Evolutionary conservation across 2,329 filamentous ascomycete genomes (phyloP).

Genomic region (Neonectria hederae): DNA sequence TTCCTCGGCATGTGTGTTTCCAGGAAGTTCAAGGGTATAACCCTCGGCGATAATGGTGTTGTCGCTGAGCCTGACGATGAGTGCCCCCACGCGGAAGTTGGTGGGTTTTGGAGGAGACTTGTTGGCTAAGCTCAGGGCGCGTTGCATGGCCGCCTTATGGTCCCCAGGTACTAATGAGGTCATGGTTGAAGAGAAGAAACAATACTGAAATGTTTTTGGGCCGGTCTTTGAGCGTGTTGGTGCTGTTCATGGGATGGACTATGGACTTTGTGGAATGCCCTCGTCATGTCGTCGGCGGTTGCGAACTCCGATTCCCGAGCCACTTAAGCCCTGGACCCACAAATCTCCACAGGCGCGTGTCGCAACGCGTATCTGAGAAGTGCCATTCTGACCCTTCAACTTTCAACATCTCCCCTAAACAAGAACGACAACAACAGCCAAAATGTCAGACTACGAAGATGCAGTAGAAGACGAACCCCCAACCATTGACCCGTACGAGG

Average conservation of each 20-base stretch:
- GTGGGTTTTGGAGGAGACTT: slow-evolving; percentile 86
- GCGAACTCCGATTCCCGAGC: slow-evolving; percentile 36
- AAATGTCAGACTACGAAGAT: slow-evolving; percentile 63
- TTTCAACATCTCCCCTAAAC: slow-evolving; percentile 17
- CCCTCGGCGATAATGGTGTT: slow-evolving; percentile 77
- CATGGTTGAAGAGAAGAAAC: slow-evolving; percentile 31
- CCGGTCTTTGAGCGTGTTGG: neutral
- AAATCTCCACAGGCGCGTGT: slow-evolving; percentile 30
- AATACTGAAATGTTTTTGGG: neutral
- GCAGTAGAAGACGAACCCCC: slow-evolving; percentile 67
- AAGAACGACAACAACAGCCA: slow-evolving; percentile 29
- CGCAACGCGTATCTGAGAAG: slow-evolving; percentile 32
- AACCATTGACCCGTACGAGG: slow-evolving; percentile 78
- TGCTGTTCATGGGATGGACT: neutral
- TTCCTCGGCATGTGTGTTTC: slow-evolving; percentile 97
- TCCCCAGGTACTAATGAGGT: slow-evolving; percentile 46
- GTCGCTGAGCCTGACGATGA: slow-evolving; percentile 72
- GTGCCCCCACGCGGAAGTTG: slow-evolving; percentile 94
- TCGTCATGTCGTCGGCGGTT: slow-evolving; percentile 19
- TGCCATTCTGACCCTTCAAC: neutral
- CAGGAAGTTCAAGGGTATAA: slow-evolving; percentile 88
- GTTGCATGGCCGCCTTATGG: slow-evolving; percentile 66
- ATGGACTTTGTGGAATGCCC: neutral
- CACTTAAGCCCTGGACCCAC: slow-evolving; percentile 39
- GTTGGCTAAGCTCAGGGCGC: slow-evolving; percentile 79